Percentiles rank a stretch among this genome's conserved stretches.
Evolutionary conservation across 768 basidiomycete species (phyloP).

Genomic region (Termitomyces heimii): DNA sequence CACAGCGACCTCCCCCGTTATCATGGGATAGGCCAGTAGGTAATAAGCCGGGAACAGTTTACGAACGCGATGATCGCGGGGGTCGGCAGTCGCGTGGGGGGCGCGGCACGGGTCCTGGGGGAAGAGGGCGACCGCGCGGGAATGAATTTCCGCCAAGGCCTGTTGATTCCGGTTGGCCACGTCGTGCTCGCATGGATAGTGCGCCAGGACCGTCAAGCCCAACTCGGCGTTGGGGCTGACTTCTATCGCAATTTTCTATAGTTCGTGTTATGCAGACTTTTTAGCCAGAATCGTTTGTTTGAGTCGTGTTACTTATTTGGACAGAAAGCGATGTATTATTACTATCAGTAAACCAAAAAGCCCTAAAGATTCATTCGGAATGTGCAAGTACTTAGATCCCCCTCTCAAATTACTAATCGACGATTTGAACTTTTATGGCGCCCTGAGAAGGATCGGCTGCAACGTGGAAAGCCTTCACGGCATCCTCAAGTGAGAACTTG

Average conservation of each 20-base stretch:
- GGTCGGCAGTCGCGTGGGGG: slow-evolving; percentile 27
- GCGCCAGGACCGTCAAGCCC: slow-evolving; percentile 19
- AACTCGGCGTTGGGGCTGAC: slow-evolving; percentile 6
- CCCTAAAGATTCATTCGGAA: neutral
- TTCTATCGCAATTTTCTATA: neutral
- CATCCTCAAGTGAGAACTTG: slow-evolving; percentile 64
- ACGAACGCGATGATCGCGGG: slow-evolving; percentile 29
- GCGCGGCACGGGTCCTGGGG: slow-evolving; percentile 10
- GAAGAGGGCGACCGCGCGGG: slow-evolving; percentile 28
- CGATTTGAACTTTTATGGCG: slow-evolving; percentile 66
- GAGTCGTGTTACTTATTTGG: neutral
- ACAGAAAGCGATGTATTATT: slow-evolving; percentile 4
- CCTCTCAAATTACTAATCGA: slow-evolving; percentile 29
- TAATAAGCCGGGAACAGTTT: slow-evolving; percentile 17
- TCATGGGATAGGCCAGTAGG: slow-evolving; percentile 20
- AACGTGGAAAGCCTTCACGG: slow-evolving; percentile 73
- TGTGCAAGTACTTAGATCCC: neutral
- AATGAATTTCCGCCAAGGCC: slow-evolving; percentile 27
- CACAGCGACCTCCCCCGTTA: slow-evolving; percentile 20
- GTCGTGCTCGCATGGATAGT: slow-evolving; percentile 28
- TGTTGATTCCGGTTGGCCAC: slow-evolving; percentile 57
- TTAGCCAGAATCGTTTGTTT: neutral
- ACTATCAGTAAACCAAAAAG: neutral
- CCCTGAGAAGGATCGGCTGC: slow-evolving; percentile 63
- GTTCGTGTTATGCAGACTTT: neutral